Evolutionary conservation across 2,329 filamentous ascomycete species (phyloP).

Genomic region (Elsinoe arachidis): DNA sequence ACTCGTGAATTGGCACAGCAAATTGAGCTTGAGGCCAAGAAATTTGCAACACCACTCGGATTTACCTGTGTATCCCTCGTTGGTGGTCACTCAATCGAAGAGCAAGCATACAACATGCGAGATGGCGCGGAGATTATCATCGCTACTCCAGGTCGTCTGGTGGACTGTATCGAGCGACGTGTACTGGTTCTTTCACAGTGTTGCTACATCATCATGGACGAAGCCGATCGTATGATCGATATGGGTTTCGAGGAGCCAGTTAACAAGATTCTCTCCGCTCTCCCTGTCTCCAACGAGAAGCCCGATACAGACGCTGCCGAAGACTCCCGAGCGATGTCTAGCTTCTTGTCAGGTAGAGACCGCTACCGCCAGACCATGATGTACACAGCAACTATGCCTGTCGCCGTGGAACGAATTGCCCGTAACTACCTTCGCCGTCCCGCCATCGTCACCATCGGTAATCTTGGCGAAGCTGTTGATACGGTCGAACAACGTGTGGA

Average conservation of each 20-base stretch:
- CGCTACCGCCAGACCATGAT: conserved; percentile 98
- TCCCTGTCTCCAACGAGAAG: conserved; percentile 89
- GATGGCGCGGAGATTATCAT: conserved; percentile 97
- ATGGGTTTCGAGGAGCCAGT: conserved; percentile 95
- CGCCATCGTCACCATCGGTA: conserved; percentile 89
- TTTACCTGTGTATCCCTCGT: conserved; percentile 96
- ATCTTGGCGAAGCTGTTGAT: conserved; percentile 89
- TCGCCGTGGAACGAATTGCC: conserved; percentile 88
- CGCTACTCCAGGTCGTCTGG: conserved; percentile 91
- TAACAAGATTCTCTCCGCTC: conserved; percentile 91
- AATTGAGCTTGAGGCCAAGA: conserved; percentile 87
- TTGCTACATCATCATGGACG: conserved; percentile 98
- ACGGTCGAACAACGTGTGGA: conserved; percentile 97
- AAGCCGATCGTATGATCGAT: conserved; percentile 98
- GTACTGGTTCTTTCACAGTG: conserved; percentile 91
- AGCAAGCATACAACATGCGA: conserved; percentile 80
- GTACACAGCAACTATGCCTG: conserved; percentile 98
- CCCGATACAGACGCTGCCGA: conserved; percentile 90
- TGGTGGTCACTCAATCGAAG: conserved; percentile 91
- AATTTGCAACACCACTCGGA: conserved; percentile 82
- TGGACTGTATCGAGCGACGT: conserved; percentile 91
- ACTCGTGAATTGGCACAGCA: conserved; percentile 97
- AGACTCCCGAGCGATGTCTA: conserved; percentile 73
- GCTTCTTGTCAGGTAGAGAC: conserved; percentile 63
- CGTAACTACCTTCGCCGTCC: conserved; percentile 90